Conservation (phyloP, 1,284 basidiomycete species). For the Pyrrhoderma noxium region DNA sequence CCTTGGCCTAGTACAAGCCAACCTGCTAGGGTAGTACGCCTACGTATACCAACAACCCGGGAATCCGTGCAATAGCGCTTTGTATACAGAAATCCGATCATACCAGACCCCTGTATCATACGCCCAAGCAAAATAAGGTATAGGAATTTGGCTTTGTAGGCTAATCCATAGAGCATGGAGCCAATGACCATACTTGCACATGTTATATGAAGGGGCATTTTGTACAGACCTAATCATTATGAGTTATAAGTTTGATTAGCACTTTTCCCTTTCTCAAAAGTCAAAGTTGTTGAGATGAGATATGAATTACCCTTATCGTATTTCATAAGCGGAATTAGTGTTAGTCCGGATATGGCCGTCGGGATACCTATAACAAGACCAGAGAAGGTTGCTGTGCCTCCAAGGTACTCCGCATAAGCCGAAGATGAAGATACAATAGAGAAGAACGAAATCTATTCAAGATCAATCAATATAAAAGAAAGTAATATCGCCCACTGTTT, state of each 20-base stretch:
- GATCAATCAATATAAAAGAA: neutral
- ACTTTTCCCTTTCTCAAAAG: too few relatives aligned
- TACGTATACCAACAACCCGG: slow-evolving; percentile 56
- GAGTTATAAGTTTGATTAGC: too few relatives aligned
- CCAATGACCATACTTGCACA: slow-evolving; percentile 38
- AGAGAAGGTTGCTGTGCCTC: slow-evolving; percentile 58
- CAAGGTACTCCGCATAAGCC: slow-evolving; percentile 53
- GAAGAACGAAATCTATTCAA: slow-evolving; percentile 53
- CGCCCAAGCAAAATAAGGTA: slow-evolving; percentile 46
- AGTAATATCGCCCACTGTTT: neutral
- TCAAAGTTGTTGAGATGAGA: too few relatives aligned
- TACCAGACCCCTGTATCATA: slow-evolving; percentile 43
- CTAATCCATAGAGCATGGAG: slow-evolving; percentile 37
- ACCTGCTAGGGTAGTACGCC: slow-evolving; percentile 55
- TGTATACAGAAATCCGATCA: slow-evolving; percentile 41
- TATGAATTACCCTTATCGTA: slow-evolving; percentile 58
- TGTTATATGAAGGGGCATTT: slow-evolving; percentile 35
- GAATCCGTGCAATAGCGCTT: slow-evolving; percentile 62
- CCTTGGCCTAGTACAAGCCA: slow-evolving; percentile 61
- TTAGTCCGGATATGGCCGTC: slow-evolving; percentile 49
- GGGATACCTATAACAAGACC: slow-evolving; percentile 65
- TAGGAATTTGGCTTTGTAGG: slow-evolving; percentile 38
- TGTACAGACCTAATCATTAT: slow-evolving; percentile 55
- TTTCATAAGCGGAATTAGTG: slow-evolving; percentile 49
- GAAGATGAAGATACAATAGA: slow-evolving; percentile 61